phyloP scores from a whole-genome alignment of 225 moss, liverwort and hornwort genomes.

The Bryoerythrophyllum caledonicum region DNA sequence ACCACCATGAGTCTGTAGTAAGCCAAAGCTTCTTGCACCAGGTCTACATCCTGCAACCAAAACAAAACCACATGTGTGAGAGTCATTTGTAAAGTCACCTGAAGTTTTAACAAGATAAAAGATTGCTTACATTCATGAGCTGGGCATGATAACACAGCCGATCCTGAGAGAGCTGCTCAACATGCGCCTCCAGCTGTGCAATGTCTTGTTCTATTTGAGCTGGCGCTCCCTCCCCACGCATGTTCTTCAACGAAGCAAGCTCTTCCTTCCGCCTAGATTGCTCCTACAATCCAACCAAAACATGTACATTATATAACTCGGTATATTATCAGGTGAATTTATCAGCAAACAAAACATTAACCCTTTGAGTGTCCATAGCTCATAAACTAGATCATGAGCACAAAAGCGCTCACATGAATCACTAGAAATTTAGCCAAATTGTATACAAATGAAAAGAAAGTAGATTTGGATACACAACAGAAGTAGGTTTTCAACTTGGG shows the following conservation, averaged over 20 bases:
- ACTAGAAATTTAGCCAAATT: too few species aligned
- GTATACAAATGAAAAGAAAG: too few species aligned
- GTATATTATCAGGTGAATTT: background rate
- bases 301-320: slow-evolving; percentile 1
- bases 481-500: too few species aligned
- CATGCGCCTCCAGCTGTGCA: slow-evolving; percentile 58
- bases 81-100: too few species aligned
- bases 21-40: slow-evolving; percentile 78
- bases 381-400: too few species aligned
- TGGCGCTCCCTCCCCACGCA: slow-evolving; percentile 66
- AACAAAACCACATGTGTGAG: slow-evolving; percentile 7
- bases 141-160: slow-evolving; percentile 85
- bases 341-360: background rate
- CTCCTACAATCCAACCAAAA: slow-evolving; percentile 57
- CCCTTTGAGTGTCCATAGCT: too few species aligned
- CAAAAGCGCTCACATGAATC: too few species aligned
- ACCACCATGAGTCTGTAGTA: slow-evolving; percentile 93
- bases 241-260: slow-evolving; percentile 49
- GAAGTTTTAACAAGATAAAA: too few species aligned
- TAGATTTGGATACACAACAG: too few species aligned
- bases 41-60: slow-evolving; percentile 72
- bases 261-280: slow-evolving; percentile 80
- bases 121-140: slow-evolving; percentile 66
- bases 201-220: slow-evolving; percentile 78
- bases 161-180: slow-evolving; percentile 87